Evolutionary conservation across 345 rosid genomes (phyloP).

Genomic region (Gossypium bickii): DNA sequence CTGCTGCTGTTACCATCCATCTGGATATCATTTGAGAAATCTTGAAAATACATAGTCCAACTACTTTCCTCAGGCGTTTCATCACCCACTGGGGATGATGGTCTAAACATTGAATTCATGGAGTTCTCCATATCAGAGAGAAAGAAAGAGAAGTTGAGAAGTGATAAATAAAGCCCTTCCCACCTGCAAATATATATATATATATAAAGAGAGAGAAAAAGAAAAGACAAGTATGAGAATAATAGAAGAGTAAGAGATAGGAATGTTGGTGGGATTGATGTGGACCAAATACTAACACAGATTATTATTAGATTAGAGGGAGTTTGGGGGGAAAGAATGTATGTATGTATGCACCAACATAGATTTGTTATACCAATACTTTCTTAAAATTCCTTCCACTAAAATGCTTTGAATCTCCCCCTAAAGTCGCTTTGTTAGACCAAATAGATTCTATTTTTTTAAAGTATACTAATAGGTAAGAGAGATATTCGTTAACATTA

Average conservation of each 20-base stretch:
- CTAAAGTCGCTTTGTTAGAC: background rate
- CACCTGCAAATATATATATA: conserved; percentile 15
- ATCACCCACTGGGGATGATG: background rate
- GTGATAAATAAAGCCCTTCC: background rate
- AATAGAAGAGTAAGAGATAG: background rate
- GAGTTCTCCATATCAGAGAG: conserved; percentile 16
- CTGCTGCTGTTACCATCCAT: background rate
- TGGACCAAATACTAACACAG: conserved; percentile 12
- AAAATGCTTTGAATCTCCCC: conserved; percentile 1
- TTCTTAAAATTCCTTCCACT: background rate
- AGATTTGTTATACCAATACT: conserved; percentile 8
- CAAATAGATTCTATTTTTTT: background rate
- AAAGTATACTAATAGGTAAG: too few relatives aligned
- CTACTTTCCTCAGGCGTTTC: conserved; percentile 41
- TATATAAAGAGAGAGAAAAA: background rate
- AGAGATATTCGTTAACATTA: too few relatives aligned
- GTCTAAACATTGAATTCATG: conserved; percentile 18
- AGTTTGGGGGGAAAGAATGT: conserved; percentile 2
- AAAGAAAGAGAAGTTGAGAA: background rate
- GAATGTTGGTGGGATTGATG: conserved; percentile 8
- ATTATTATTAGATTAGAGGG: too few relatives aligned
- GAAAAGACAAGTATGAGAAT: conserved; percentile 1
- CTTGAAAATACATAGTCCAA: conserved; percentile 61
- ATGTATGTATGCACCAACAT: background rate
- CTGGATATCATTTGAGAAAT: conserved; percentile 26